Evolutionary conservation across 345 rosid genomes (phyloP), one percentile per base, ranked within the genome.

Genomic region (Crucihimalaya himalaica): DNA sequence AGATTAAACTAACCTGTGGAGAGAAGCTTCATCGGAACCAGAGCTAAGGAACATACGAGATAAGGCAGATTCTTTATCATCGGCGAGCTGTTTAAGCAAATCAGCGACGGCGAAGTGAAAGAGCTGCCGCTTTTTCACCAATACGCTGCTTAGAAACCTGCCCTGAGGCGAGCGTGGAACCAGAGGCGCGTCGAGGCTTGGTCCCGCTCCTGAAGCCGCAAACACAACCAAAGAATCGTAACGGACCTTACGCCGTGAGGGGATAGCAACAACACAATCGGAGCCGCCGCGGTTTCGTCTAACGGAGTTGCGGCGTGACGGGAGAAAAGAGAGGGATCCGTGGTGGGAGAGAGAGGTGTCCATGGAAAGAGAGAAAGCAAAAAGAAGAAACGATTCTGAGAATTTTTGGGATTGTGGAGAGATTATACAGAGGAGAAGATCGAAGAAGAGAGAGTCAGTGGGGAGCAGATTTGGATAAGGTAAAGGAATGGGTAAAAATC

Each of bases 161-260:
- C 96, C 98, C 5, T 85, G 80, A 45, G 86, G 70, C 0, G 98
- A 83, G 37, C 77, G 74, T 5, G 87, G 91, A 71, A 77, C 83
- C 23, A 89, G 81, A 68, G 98, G 97, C 42, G 91, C 81, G 81
- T 94, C 92, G 56, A 94, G 87, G 78, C 94, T 87, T 15, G 86
- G 74, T 31, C 90, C 85, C 10, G 95, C 40, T 37, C 40, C 40
- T 37, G 40, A 37, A 59, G 86, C 83, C 5, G 61, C 62, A 8
- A 86, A 80, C 5, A 67, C 50, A 5, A 9, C 70, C 40, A 61
- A 16, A 9, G 74, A 68, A 32, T 42, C 43, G 67, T 66, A 74
- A 14, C 73, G 73, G 68, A 59, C 6, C n/a, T 43, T 61, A 16
- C 74, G 69, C 3, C 59, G 58, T 5, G 50, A 18, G 4, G 70